A percentile compares a stretch with the other conserved stretches of the same genome.
phyloP scores from a whole-genome alignment of 2,329 filamentous ascomycete genomes.

The Dactylella cylindrospora region DNA sequence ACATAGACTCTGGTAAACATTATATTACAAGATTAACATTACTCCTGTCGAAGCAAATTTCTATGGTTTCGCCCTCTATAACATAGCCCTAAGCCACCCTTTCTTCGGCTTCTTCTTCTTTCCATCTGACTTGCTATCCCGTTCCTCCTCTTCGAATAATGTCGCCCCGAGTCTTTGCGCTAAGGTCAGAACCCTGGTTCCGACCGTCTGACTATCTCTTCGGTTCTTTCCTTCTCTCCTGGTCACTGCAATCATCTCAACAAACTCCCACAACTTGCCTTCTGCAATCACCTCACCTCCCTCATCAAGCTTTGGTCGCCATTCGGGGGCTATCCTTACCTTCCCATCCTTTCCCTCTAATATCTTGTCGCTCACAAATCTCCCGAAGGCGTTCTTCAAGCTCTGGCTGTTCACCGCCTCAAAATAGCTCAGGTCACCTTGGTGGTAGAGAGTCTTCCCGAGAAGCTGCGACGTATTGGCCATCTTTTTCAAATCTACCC shows the following conservation, averaged over 20 bases:
- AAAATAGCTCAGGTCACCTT: conserved; percentile 95
- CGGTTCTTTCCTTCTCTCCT: conserved; percentile 93
- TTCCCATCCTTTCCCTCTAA: conserved; percentile 65
- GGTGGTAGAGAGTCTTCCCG: conserved; percentile 95
- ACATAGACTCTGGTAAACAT: too few relatives aligned
- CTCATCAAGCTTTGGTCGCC: conserved; percentile 69
- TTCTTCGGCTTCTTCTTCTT: conserved; percentile 38
- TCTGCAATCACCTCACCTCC: conserved; percentile 66
- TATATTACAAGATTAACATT: too few relatives aligned
- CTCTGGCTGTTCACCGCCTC: conserved; percentile 99
- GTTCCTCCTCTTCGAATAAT: conserved; percentile 64
- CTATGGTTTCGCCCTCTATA: too few relatives aligned
- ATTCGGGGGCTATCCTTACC: conserved; percentile 70
- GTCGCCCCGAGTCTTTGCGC: conserved; percentile 71
- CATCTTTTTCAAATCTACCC: conserved; percentile 75
- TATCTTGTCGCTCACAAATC: conserved; percentile 89
- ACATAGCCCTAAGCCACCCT: conserved; percentile 36
- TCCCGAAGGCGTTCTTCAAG: conserved; percentile 84
- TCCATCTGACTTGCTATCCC: conserved; percentile 44
- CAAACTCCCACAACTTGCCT: conserved; percentile 87
- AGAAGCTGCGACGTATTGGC: conserved; percentile 83
- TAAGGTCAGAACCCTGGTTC: conserved; percentile 73
- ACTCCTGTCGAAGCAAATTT: too few relatives aligned
- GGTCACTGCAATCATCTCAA: conserved; percentile 78
- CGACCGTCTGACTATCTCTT: conserved; percentile 87